Conservation (phyloP, 1,139 yeast genomes). For the Arxiozyma bovina region DNA sequence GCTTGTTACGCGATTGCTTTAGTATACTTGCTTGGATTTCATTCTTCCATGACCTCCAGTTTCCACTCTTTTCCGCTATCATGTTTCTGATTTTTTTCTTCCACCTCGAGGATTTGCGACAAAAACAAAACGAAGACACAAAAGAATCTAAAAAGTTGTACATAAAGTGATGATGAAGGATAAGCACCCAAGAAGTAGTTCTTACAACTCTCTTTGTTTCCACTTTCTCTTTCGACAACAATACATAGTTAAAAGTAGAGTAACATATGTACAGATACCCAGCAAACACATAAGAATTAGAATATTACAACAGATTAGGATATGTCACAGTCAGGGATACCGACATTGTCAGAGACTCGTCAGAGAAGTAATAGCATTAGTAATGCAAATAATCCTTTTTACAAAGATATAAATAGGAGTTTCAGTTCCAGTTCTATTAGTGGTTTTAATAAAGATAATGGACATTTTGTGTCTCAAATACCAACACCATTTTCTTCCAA, state of each 20-base stretch:
- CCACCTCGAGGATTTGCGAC: background rate
- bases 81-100: too few species aligned
- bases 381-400: background rate
- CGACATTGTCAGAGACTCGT: background rate
- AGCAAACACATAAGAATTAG: background rate
- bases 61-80: background rate
- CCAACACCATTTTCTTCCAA: constrained; percentile 3
- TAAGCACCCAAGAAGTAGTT: background rate
- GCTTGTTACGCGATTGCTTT: background rate
- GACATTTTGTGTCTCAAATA: constrained; percentile 1
- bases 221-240: background rate
- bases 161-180: too few species aligned
- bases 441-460: background rate
- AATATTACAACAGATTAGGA: background rate
- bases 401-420: background rate
- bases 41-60: background rate
- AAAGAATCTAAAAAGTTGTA: too few species aligned
- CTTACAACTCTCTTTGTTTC: background rate
- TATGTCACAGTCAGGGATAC: constrained; percentile 1
- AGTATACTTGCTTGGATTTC: background rate
- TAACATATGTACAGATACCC: background rate
- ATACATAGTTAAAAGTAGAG: too few species aligned
- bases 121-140: background rate
- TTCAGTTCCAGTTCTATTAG: background rate
- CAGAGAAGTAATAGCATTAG: background rate